These are phyloP conservation scores for Borealophlyctis nickersoniae DNA, from an alignment of 192 early-diverging fungal genomes.

Conservation along the genomic window DNA sequence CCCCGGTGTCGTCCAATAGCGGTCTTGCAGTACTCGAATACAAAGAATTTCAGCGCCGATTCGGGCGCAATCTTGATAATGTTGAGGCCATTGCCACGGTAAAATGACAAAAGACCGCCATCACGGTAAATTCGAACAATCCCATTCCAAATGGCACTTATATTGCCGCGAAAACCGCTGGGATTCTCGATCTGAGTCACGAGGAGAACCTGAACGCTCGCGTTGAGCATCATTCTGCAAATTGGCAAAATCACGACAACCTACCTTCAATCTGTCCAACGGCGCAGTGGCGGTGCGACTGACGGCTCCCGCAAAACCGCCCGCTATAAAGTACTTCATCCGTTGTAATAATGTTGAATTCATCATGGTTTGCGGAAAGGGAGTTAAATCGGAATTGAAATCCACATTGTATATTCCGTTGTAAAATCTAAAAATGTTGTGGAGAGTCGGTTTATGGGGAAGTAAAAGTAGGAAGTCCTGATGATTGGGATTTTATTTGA, in stretches of 20 bases:
- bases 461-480: constrained; percentile 50
- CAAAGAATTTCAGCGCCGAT: constrained; percentile 72
- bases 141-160: constrained; percentile 34
- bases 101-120: constrained; percentile 68
- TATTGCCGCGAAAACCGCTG: neutral
- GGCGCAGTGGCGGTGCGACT: constrained; percentile 71
- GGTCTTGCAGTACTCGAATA: constrained; percentile 63
- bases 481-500: neutral
- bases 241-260: too few species aligned
- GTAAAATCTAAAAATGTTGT: constrained; percentile 63
- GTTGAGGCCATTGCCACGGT: constrained; percentile 74
- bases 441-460: constrained; percentile 57
- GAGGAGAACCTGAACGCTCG: constrained; percentile 16
- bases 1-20: constrained; percentile 40
- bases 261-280: constrained; percentile 67
- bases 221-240: too few species aligned
- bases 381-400: constrained; percentile 59
- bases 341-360: constrained; percentile 33
- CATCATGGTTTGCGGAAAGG: constrained; percentile 20
- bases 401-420: constrained; percentile 58
- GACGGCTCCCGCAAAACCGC: constrained; percentile 71
- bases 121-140: constrained; percentile 57
- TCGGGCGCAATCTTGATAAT: constrained; percentile 76
- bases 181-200: constrained; percentile 39
- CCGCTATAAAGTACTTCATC: constrained; percentile 65